These are phyloP conservation scores for Heterococcus sp. DNA, from an alignment of 108 stramenopile species.

Conservation along the genomic window DNA sequence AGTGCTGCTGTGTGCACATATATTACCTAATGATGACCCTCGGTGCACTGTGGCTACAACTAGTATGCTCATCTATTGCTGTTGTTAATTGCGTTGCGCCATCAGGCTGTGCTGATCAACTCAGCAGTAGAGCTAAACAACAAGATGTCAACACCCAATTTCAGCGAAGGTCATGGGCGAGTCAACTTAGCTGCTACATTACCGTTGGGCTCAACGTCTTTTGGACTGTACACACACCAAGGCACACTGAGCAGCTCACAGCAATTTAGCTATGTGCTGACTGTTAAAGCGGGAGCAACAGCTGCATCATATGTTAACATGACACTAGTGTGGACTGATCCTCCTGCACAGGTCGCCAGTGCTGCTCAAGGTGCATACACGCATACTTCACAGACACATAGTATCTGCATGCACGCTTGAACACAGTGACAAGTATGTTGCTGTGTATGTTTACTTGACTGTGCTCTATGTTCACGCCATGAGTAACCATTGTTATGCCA, in stretches of 20 bases:
- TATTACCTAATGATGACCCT: too few species aligned
- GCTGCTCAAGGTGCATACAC: background rate
- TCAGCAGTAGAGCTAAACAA: slow-evolving; percentile 3
- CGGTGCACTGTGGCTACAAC: too few species aligned
- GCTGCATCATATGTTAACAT: background rate
- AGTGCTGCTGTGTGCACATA: too few species aligned
- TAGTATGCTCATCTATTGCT: too few species aligned
- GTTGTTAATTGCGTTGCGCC: too few species aligned
- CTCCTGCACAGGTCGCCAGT: background rate
- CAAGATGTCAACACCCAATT: slow-evolving; percentile 2
- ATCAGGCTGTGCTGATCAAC: slow-evolving; percentile 28
- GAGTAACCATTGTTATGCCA: too few species aligned
- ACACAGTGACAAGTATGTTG: too few species aligned
- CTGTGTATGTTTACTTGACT: too few species aligned
- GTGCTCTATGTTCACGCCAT: too few species aligned
- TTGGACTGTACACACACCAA: background rate
- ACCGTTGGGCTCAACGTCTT: slow-evolving; percentile 3
- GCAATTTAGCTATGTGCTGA: background rate
- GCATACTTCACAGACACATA: too few species aligned
- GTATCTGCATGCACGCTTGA: too few species aligned
- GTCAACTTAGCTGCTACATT: slow-evolving; percentile 6
- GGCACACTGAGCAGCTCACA: background rate
- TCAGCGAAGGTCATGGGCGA: slow-evolving; percentile 14
- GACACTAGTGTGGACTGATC: background rate
- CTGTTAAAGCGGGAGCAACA: background rate